A percentile compares a stretch with the other conserved stretches of the same genome.
These are phyloP conservation scores for Neonectria neomacrospora DNA, from an alignment of 2,329 filamentous ascomycete genomes.

Conservation along the genomic window DNA sequence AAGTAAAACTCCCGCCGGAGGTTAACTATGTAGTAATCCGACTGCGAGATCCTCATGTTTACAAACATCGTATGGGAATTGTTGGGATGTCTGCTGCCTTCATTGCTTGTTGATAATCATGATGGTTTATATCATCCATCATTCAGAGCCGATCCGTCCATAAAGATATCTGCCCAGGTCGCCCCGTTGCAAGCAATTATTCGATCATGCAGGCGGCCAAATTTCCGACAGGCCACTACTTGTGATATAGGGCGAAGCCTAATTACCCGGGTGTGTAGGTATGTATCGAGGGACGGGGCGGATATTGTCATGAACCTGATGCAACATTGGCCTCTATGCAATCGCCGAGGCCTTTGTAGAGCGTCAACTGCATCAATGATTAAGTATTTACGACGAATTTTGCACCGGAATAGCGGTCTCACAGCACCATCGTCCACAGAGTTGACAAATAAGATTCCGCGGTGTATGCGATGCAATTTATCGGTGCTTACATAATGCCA, in stretches of 20 bases:
- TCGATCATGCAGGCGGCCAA: constrained; percentile 4
- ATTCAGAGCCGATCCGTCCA: neutral
- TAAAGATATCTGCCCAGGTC: neutral
- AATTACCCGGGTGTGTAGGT: constrained; percentile 1
- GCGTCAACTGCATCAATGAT: neutral
- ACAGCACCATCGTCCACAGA: neutral
- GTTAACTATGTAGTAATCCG: neutral
- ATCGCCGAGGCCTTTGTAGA: neutral
- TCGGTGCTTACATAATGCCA: constrained; percentile 24
- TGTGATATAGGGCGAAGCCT: neutral
- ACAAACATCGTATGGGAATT: neutral
- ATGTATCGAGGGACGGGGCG: neutral
- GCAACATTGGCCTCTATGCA: constrained; percentile 1
- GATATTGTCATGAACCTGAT: neutral
- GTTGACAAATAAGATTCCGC: neutral
- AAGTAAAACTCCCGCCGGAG: neutral
- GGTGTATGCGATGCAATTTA: constrained; percentile 19
- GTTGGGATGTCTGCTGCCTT: neutral
- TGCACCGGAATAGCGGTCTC: neutral
- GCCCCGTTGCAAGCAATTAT: constrained; percentile 20
- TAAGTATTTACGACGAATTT: neutral
- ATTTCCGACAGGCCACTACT: neutral
- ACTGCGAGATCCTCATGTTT: neutral
- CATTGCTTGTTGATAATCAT: neutral
- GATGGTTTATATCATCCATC: neutral